phyloP scores from a whole-genome alignment of 2,329 filamentous ascomycete species.

The Phaeosphaeriaceae sp. region DNA sequence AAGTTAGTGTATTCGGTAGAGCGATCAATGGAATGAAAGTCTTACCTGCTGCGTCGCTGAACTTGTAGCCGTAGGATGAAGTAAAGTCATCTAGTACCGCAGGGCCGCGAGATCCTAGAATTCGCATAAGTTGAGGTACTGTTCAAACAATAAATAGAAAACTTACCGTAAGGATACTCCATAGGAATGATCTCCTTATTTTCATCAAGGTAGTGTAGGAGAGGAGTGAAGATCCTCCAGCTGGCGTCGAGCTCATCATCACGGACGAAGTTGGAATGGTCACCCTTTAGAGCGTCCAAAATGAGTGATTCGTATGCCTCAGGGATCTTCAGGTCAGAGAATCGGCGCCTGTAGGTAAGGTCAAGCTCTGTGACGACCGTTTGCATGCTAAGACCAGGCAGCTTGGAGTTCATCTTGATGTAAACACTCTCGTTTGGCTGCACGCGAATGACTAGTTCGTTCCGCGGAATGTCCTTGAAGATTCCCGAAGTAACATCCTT shows the following conservation, averaged over 20 bases:
- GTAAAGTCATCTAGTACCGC: conserved; percentile 98
- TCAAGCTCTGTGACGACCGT: conserved; percentile 98
- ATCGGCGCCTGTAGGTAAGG: conserved; percentile 94
- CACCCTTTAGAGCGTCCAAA: conserved; percentile 95
- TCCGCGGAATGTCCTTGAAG: conserved; percentile 99
- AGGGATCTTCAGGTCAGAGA: conserved; percentile 99
- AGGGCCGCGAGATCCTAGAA: conserved; percentile 88
- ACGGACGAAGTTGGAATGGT: conserved; percentile 90
- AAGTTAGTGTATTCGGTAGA: conserved; percentile 21
- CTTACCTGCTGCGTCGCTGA: conserved; percentile 86
- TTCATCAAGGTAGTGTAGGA: conserved; percentile 97
- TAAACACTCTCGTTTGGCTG: conserved; percentile 99
- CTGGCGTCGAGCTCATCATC: conserved; percentile 84
- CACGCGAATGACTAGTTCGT: conserved; percentile 98
- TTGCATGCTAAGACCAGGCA: conserved; percentile 98
- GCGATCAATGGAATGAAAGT: conserved; percentile 15
- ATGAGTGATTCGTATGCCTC: conserved; percentile 99
- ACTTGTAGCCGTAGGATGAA: conserved; percentile 97
- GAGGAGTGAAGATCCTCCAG: conserved; percentile 98
- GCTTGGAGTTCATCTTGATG: conserved; percentile 99
- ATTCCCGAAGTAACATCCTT: conserved; percentile 99
- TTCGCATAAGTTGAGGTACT: conserved; percentile 22
- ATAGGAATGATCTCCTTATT: conserved; percentile 99
- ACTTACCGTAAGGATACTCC: conserved; percentile 97
- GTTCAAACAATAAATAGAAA: conserved; percentile 6